Base-by-base conservation (phyloP, 345 rosid genomes). In the Kandelia obovata region DNA sequence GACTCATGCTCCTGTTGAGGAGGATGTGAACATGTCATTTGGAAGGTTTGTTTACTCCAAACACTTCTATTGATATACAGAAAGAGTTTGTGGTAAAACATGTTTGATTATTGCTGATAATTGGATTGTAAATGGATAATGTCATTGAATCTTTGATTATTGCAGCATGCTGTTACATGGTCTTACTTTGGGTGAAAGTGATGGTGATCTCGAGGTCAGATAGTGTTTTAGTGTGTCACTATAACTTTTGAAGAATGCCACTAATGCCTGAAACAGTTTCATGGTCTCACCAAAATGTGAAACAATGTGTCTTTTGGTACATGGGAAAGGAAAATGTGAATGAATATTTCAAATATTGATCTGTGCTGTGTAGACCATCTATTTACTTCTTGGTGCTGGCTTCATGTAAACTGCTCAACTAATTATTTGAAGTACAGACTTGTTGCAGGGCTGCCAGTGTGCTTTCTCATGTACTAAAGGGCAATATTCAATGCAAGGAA, bases 391-490 rank as follows among this genome's bases (percentile, higher is more conserved):
- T 71, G 62, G 27, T 64, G 53, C 64, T 62, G 61, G 62, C 57
- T 37, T 30, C 28, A 1, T 74, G 75, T 43, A 55, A 71, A 8
- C 49, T 32, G 58, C 67, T 56, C 20, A n/a, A 64, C 83, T 81
- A 61, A 78, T 74, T 46, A 37, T 77, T 75, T 80, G 58, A 79
- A 73, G 65, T 75, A 70, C 86, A 96, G 99, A 87, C 83, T 70
- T 92, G 96, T 81, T 84, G 96, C 87, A 85, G 99, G 79, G 96
- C 98, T 81, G 97, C 99, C 46, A 92, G 95, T 79, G 89, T 92
- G 53, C 90, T 96, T 68, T 90, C 98, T 67, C 92, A 96, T 81
- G 70, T 96, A 58, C 80, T 96, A 53, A 81, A 84, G 86, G 92
- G 84, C 80, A 96, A 92, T 76, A 68, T 59, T 63, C 91, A 66